These are phyloP conservation scores for Ustilago sp. DNA, from an alignment of 1,284 basidiomycete genomes.

Conservation along the genomic window DNA sequence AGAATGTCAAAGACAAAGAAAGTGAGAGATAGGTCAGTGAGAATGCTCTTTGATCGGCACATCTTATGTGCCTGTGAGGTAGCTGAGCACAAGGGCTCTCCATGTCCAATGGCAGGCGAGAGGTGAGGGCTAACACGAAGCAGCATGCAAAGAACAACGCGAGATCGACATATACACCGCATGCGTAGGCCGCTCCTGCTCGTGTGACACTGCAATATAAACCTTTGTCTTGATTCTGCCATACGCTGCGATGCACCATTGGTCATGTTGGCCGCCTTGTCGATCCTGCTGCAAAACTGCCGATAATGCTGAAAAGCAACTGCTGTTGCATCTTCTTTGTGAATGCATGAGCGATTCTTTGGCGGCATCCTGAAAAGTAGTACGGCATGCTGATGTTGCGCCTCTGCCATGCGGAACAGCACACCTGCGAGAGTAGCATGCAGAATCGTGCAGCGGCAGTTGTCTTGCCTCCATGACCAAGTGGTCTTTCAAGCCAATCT, in stretches of 20 bases:
- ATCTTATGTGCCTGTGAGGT: not conserved
- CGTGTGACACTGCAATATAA: not conserved
- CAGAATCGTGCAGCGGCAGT: too few species aligned
- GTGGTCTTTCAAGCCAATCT: too few species aligned
- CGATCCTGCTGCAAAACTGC: not conserved
- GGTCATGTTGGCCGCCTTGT: not conserved
- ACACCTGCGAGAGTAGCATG: too few species aligned
- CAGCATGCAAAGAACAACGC: not conserved
- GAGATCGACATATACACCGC: not conserved
- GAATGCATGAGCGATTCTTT: not conserved
- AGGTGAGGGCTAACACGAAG: not conserved
- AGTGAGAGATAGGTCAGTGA: conserved; percentile 7
- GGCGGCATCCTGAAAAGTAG: not conserved
- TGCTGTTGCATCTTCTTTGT: not conserved
- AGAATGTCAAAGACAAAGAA: conserved; percentile 72
- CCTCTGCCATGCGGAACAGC: too few species aligned
- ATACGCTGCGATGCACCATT: not conserved
- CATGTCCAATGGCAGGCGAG: not conserved
- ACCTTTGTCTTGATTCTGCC: not conserved
- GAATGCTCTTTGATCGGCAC: not conserved
- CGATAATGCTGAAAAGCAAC: not conserved
- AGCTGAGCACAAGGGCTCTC: not conserved
- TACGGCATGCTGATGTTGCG: too few species aligned
- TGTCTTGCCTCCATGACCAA: too few species aligned
- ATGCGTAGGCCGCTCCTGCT: not conserved